Evolutionary conservation across 2,329 filamentous ascomycete genomes (phyloP).

Genomic region (Sclerotinia glacialis): DNA sequence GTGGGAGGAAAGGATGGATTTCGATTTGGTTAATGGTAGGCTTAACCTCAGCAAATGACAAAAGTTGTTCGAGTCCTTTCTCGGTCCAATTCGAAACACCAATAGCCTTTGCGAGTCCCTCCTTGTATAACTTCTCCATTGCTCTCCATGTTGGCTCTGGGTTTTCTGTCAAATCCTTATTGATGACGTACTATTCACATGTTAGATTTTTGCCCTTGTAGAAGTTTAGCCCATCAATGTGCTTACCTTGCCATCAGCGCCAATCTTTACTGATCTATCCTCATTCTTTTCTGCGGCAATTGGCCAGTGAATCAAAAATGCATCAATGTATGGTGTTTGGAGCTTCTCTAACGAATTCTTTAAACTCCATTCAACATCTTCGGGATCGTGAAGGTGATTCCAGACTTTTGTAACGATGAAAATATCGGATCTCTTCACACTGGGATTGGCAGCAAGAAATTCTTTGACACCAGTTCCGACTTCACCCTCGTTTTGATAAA

Average conservation of each 20-base stretch:
- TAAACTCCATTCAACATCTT: conserved; percentile 64
- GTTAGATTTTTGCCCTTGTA: conserved; percentile 21
- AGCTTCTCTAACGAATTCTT: conserved; percentile 70
- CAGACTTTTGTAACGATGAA: conserved; percentile 37
- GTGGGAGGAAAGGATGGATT: conserved; percentile 69
- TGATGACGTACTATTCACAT: conserved; percentile 53
- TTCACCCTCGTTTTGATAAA: conserved; percentile 78
- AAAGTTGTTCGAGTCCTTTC: conserved; percentile 52
- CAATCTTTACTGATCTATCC: conserved; percentile 57
- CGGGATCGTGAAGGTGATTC: conserved; percentile 59
- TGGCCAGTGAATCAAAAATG: conserved; percentile 82
- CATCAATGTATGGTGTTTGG: conserved; percentile 75
- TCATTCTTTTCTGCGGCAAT: conserved; percentile 71
- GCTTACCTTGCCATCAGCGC: conserved; percentile 50
- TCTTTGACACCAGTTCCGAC: conserved; percentile 76
- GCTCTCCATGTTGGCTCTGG: conserved; percentile 68
- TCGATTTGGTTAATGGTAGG: conserved; percentile 59
- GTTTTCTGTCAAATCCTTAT: conserved; percentile 64
- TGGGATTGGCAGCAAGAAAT: conserved; percentile 57
- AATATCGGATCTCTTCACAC: conserved; percentile 52
- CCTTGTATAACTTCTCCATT: conserved; percentile 64
- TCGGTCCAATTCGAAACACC: conserved; percentile 60
- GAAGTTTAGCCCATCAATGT: neutral
- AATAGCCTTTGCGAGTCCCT: conserved; percentile 58
- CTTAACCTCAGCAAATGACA: conserved; percentile 47